Evolutionary conservation across 2,329 filamentous ascomycete species (phyloP), one percentile per base, ranked within the genome.

Genomic region (Paraphaeosphaeria sporulosa): DNA sequence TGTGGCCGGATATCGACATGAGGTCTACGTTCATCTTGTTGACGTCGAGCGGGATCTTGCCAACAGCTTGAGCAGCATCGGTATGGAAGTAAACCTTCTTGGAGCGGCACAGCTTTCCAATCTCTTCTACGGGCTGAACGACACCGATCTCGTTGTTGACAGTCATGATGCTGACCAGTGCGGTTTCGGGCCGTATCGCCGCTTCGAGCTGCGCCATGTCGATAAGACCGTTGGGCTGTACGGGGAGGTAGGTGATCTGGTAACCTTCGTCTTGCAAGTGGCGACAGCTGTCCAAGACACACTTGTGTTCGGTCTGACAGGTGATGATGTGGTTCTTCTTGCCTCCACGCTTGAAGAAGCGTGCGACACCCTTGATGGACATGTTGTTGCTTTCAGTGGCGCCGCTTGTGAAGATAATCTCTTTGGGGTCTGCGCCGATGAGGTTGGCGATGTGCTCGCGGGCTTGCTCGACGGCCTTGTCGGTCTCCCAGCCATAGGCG

Each of bases 141-240:
- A 99, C 95, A 74, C 95, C 95, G 72, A 99, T 98, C 81, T 99
- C 95, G 79, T 99, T 99, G 84, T 99, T 99, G 73, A 99, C 95
- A 0, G 95, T 89, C 95, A 99, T 99, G 79, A 99, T 92, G 75
- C 94, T 97, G 79, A 98, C 94, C 32, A 99, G 82, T 46, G 88
- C 89, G 15, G 95, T 99, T 62, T 98, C 94, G 0, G 94, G 94
- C 62, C 91, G 88, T 64, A 99, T 96, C 25, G 94, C 93, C 23
- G 89, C 91, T 80, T 96, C 91, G 32, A 99, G 86, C 69, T 95
- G 88, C 44, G 91, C 86, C 83, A 99, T 86, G 67, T 90, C 87
- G 71, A 99, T 84, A 66, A 98, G 82, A n/a, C 95, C 95, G 67
- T 92, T 94, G 72, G 81, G 86, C 79, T 94, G 87, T 5, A 99